Evolutionary conservation across 164 flowering plant species (phyloP).

Genomic region (Tetracentron sinense): DNA sequence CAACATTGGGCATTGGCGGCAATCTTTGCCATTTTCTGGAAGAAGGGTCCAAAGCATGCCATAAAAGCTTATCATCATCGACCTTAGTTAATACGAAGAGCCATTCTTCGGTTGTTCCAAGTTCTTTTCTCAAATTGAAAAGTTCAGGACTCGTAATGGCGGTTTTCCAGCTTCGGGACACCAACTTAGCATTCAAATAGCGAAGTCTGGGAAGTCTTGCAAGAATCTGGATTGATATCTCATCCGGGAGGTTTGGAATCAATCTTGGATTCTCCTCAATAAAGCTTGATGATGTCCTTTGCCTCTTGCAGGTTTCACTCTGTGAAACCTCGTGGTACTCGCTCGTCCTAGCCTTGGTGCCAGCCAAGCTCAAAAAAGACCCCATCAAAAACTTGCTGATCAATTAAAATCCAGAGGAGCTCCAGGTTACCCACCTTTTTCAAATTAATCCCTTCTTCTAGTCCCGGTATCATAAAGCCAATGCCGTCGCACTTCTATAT

Average conservation of each 20-base stretch:
- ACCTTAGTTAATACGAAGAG: conserved; percentile 58
- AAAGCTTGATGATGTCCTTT: conserved; percentile 38
- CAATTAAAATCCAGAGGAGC: not conserved
- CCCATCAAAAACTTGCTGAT: conserved; percentile 49
- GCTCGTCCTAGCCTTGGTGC: conserved; percentile 21
- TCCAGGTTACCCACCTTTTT: not conserved
- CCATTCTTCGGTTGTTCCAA: conserved; percentile 77
- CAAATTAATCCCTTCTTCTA: not conserved
- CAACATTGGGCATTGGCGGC: conserved; percentile 46
- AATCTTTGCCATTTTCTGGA: conserved; percentile 45
- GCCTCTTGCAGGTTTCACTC: conserved; percentile 62
- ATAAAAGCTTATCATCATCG: conserved; percentile 52
- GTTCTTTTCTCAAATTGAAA: conserved; percentile 56
- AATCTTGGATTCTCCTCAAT: conserved; percentile 45
- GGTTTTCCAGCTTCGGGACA: conserved; percentile 67
- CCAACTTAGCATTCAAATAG: conserved; percentile 48
- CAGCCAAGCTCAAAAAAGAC: conserved; percentile 50
- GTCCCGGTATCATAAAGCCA: not conserved
- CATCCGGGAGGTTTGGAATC: conserved; percentile 86
- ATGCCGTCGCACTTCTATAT: no score
- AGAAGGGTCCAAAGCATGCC: conserved; percentile 57
- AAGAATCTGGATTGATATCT: conserved; percentile 75
- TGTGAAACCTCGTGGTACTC: conserved; percentile 26
- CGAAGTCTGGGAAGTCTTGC: conserved; percentile 73
- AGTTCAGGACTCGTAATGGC: conserved; percentile 51